These are phyloP conservation scores for Begonia fuchsioides DNA, from an alignment of 306 rosid genomes.

Conservation along the genomic window DNA sequence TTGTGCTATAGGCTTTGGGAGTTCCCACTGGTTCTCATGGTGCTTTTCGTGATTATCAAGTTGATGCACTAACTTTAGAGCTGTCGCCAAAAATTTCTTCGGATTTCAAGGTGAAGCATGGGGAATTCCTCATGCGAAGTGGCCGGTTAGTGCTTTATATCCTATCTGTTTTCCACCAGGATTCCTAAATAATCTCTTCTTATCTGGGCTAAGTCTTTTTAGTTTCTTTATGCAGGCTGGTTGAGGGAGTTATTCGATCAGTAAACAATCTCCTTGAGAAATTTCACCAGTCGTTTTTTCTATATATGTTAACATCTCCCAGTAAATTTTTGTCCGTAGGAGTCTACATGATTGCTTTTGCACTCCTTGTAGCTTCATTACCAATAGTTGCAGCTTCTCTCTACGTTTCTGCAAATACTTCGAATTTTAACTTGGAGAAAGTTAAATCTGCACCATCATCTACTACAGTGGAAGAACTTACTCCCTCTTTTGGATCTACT, in stretches of 20 bases:
- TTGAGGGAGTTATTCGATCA: conserved; percentile 83
- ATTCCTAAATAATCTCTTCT: conserved; percentile 6
- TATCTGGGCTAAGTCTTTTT: conserved; percentile 10
- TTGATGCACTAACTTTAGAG: conserved; percentile 88
- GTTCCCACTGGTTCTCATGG: conserved; percentile 93
- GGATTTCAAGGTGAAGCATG: conserved; percentile 31
- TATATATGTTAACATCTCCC: conserved; percentile 73
- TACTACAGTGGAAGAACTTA: conserved; percentile 21
- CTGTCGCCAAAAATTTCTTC: conserved; percentile 47
- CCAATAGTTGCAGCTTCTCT: conserved; percentile 86
- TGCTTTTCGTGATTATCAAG: conserved; percentile 93
- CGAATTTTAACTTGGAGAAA: conserved; percentile 11
- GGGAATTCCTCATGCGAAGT: conserved; percentile 58
- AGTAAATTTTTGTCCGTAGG: conserved; percentile 87
- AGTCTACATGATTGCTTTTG: conserved; percentile 91
- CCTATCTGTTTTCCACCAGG: background rate
- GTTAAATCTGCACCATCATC: conserved; percentile 21
- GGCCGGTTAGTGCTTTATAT: conserved; percentile 49
- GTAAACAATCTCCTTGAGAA: conserved; percentile 95
- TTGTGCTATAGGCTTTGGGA: conserved; percentile 65
- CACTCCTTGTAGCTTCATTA: conserved; percentile 74
- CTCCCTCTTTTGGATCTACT: conserved; percentile 26
- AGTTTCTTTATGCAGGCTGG: conserved; percentile 42
- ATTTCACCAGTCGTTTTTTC: conserved; percentile 87
- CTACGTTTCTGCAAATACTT: conserved; percentile 24